Evolutionary conservation across 768 basidiomycete species (phyloP), one percentile per base, ranked within the genome.

Genomic region (Tricholoma sp.): DNA sequence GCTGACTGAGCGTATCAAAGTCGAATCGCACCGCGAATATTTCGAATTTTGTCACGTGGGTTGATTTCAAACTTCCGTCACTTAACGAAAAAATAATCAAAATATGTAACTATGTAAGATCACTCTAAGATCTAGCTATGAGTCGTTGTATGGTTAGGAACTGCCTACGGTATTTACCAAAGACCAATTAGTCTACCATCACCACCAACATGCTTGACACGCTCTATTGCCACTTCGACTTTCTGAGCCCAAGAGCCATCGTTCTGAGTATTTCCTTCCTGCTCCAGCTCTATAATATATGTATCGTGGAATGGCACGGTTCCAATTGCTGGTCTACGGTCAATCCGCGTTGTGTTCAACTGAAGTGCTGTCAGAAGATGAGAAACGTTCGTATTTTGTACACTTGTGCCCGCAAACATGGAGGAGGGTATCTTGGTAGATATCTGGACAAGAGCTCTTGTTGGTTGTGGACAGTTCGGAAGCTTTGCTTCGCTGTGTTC

Each of bases 241-340:
- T 69, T 65, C 50, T 59, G 57, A 34, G 61, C 59, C 77, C 78
- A 78, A 11, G 17, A 53, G 15, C 32, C 45, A 54, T 37, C 48
- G n/a, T 28, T 48, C 20, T 33, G 36, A 31, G 11, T 7, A 18
- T 34, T 37, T 8, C 18, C 50, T 70, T 31, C 65, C 34, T 61
- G 57, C 53, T 70, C 70, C 13, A 88, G 70, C 68, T 91, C 89
- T 10, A 86, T 66, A 57, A 90, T 84, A 64, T 91, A 90, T 28
- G 81, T 70, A 65, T 80, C 76, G 29, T 77, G 73, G 63, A 89
- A 88, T 4, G 79, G 81, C 17, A 62, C 58, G 28, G 66, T 64
- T 2, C 67, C 65, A 12, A 75, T 51, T 10, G 80, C 77, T 1
- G 89, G 89, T 52, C 88, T 77, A 31, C 89, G 77, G 64, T 89